Conservation (phyloP, 768 basidiomycete species). For the Panaeolus papilionaceus region DNA sequence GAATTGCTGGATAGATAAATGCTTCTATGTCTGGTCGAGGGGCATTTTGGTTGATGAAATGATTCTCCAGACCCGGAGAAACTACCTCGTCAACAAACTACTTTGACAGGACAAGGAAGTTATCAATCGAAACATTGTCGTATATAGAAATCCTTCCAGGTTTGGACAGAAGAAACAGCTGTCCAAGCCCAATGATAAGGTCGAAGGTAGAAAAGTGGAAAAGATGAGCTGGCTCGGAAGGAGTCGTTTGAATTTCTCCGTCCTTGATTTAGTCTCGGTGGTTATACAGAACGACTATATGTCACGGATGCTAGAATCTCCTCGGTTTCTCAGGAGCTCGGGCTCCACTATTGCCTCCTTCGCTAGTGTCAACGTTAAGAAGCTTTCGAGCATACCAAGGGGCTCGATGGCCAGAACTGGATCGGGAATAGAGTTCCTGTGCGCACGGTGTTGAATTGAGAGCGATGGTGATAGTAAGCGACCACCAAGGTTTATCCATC, state of each 20-base stretch:
- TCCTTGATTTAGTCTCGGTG: constrained; percentile 7
- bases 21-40: constrained; percentile 6
- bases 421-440: constrained; percentile 12
- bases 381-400: constrained; percentile 7
- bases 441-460: constrained; percentile 12
- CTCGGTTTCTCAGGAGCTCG: constrained; percentile 12
- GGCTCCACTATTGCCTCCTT: constrained; percentile 13
- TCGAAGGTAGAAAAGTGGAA: not conserved
- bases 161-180: not conserved
- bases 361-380: not conserved
- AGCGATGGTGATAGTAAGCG: not conserved
- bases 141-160: constrained; percentile 8
- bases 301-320: constrained; percentile 10
- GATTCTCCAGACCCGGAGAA: not conserved
- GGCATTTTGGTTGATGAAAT: not conserved
- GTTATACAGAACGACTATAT: not conserved
- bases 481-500: constrained; percentile 6
- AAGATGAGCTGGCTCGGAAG: constrained; percentile 10
- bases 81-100: constrained; percentile 7
- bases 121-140: not conserved
- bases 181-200: constrained; percentile 1
- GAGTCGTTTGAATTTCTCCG: constrained; percentile 8
- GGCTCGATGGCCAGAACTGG: not conserved
- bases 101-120: not conserved
- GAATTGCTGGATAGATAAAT: not conserved